These are phyloP conservation scores for Botryotinia calthae DNA, from an alignment of 2,329 filamentous ascomycete genomes.

Conservation along the genomic window DNA sequence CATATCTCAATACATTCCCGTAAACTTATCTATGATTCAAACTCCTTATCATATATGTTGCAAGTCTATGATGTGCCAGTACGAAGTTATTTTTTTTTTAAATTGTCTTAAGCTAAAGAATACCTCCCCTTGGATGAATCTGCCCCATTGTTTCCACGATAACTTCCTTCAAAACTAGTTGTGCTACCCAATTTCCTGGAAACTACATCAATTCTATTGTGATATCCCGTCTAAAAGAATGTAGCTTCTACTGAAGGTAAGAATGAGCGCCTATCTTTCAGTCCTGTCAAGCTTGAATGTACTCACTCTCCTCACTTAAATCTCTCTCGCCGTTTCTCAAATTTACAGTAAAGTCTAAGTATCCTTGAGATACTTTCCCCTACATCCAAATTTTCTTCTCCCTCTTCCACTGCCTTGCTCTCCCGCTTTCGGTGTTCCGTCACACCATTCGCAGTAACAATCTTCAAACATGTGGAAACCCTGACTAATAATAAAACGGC, in stretches of 20 bases:
- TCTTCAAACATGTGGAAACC: neutral
- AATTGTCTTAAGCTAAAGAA: neutral
- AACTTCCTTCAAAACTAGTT: neutral
- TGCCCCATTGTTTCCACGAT: neutral
- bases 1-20: neutral
- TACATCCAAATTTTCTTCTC: neutral
- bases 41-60: neutral
- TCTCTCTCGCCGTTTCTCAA: neutral
- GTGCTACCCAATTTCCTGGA: neutral
- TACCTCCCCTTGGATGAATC: neutral
- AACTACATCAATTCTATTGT: fast-evolving
- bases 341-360: neutral
- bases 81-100: neutral
- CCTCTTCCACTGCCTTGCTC: neutral
- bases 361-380: neutral
- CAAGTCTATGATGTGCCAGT: neutral
- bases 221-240: fast-evolving
- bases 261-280: neutral
- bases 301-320: neutral
- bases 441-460: neutral
- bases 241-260: neutral
- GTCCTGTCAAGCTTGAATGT: neutral
- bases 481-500: neutral
- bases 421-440: neutral
- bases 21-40: neutral